Percentiles rank a stretch among this genome's conserved stretches.
Conservation (phyloP, 176 grass and related monocot species). For the Oryza meridionalis region DNA sequence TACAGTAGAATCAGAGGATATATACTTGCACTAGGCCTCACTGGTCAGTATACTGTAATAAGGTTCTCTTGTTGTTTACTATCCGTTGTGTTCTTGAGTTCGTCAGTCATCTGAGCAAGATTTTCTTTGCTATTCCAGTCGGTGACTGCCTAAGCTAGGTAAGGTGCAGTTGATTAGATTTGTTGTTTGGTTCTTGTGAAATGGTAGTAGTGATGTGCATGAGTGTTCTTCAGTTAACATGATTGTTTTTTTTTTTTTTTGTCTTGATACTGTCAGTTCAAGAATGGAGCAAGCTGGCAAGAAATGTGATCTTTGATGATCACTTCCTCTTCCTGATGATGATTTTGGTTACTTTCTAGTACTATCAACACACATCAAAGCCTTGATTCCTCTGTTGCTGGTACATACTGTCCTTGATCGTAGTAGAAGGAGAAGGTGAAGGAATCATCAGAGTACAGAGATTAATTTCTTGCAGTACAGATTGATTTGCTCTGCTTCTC, state of each 20-base stretch:
- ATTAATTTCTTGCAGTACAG: background rate
- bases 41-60: background rate
- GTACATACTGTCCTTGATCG: background rate
- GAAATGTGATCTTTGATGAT: conserved; percentile 37
- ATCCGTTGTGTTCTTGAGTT: background rate
- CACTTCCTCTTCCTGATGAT: background rate
- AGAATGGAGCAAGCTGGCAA: conserved; percentile 3
- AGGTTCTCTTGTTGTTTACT: background rate
- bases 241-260: background rate
- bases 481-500: conserved; percentile 7
- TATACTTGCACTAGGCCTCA: background rate
- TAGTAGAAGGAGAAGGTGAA: conserved; percentile 19
- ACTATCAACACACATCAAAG: background rate
- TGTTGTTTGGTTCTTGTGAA: background rate
- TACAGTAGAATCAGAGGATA: conserved; percentile 4
- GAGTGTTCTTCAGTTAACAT: background rate
- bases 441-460: background rate
- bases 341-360: background rate
- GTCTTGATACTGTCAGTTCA: background rate
- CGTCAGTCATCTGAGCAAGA: conserved; percentile 2
- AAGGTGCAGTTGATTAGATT: background rate
- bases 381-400: conserved; percentile 4
- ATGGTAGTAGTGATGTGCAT: background rate
- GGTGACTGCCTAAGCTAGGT: conserved; percentile 22
- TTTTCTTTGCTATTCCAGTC: background rate